phyloP scores from a whole-genome alignment of 805 yeast species.

The Pichia exigua region DNA sequence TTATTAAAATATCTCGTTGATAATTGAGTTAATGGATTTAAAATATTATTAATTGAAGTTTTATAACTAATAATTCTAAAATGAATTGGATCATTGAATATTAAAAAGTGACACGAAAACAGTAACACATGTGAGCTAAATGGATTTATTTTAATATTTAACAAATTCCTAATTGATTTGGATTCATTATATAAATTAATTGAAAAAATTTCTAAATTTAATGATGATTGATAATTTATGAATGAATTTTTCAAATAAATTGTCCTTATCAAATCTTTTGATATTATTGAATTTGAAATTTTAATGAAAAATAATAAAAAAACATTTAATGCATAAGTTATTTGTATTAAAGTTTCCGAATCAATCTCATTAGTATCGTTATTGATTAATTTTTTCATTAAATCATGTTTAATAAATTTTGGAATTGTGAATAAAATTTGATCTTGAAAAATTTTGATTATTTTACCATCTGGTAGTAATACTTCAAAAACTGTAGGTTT shows the following conservation, averaged over 20 bases:
- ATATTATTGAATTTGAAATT: constrained; percentile 1
- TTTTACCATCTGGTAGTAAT: constrained; percentile 35
- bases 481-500: constrained; percentile 4
- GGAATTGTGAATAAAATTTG: constrained; percentile 33
- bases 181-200: constrained; percentile 1
- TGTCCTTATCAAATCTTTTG: constrained; percentile 7
- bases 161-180: constrained; percentile 9
- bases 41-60: constrained; percentile 13
- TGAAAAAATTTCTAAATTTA: constrained; percentile 3
- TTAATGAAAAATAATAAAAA: constrained; percentile 4
- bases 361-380: neutral
- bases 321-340: constrained; percentile 9
- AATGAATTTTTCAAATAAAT: constrained; percentile 8
- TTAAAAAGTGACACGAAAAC: constrained; percentile 18
- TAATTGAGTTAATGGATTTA: constrained; percentile 17
- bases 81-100: constrained; percentile 21
- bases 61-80: constrained; percentile 15
- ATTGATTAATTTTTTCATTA: neutral
- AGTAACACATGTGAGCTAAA: constrained; percentile 12
- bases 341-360: neutral
- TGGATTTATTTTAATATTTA: constrained; percentile 6
- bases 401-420: constrained; percentile 7
- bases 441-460: constrained; percentile 39
- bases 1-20: constrained; percentile 15
- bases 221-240: constrained; percentile 11